Evolutionary conservation across 1,139 yeast species (phyloP).

Genomic region (Kodamaea alishanica): DNA sequence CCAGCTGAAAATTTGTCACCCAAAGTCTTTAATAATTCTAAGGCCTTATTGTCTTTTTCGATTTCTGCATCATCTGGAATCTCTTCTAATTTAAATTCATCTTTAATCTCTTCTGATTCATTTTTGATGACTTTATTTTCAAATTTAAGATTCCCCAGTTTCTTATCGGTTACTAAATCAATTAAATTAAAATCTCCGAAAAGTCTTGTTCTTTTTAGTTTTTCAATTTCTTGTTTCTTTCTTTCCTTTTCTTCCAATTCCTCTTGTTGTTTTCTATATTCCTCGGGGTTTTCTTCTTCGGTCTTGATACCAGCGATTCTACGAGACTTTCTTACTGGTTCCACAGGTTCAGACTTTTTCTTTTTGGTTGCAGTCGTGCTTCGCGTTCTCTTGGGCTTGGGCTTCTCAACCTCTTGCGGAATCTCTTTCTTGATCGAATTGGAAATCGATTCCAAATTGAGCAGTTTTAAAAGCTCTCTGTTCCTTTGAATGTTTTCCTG

Average conservation of each 20-base stretch:
- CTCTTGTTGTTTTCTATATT: slow-evolving; percentile 28
- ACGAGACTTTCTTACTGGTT: slow-evolving; percentile 61
- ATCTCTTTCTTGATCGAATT: slow-evolving; percentile 30
- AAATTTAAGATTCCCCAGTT: slow-evolving; percentile 33
- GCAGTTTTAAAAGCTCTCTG: slow-evolving; percentile 35
- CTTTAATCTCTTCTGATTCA: slow-evolving; percentile 7
- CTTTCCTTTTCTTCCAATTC: slow-evolving; percentile 35
- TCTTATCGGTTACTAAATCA: slow-evolving; percentile 50
- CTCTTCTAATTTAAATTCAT: slow-evolving; percentile 6
- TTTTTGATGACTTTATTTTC: slow-evolving; percentile 25
- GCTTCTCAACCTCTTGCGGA: slow-evolving; percentile 18
- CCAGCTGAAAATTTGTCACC: slow-evolving; percentile 69
- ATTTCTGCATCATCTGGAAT: slow-evolving; percentile 22
- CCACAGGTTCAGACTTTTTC: slow-evolving; percentile 21
- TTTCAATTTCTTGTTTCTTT: slow-evolving; percentile 46
- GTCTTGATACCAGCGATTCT: slow-evolving; percentile 61
- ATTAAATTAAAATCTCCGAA: slow-evolving; percentile 60
- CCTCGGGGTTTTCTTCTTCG: slow-evolving; percentile 38
- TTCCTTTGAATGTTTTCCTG: slow-evolving; percentile 49
- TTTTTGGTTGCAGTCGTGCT: slow-evolving; percentile 12
- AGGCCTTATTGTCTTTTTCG: slow-evolving; percentile 32
- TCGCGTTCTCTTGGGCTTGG: slow-evolving; percentile 16
- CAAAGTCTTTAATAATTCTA: slow-evolving; percentile 38
- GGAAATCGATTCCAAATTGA: slow-evolving; percentile 35
- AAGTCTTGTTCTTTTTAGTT: slow-evolving; percentile 50